Percentiles rank a stretch among this genome's conserved stretches.
These are phyloP conservation scores for Pseudonitzschia pungens DNA, from an alignment of 108 stramenopile species.

Conservation along the genomic window DNA sequence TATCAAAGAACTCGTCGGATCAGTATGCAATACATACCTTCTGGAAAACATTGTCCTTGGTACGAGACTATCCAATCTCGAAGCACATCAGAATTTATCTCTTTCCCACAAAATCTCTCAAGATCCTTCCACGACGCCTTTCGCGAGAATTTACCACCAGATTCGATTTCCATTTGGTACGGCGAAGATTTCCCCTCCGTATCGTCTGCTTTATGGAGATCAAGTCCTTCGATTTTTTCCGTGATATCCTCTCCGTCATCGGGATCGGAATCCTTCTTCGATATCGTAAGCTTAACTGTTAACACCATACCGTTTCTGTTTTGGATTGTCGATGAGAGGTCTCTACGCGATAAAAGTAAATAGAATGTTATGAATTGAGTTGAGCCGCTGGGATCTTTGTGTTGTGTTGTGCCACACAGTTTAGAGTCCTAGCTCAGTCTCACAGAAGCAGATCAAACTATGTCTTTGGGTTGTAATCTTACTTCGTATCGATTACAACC, in stretches of 20 bases:
- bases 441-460: too few relatives aligned
- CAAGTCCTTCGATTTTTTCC: neutral
- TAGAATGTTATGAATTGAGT: neutral
- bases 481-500: too few relatives aligned
- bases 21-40: constrained; percentile 4
- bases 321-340: neutral
- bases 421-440: too few relatives aligned
- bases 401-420: neutral
- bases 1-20: neutral
- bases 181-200: neutral
- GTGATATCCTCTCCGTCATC: neutral
- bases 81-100: constrained; percentile 19
- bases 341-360: neutral
- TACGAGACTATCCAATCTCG: constrained; percentile 27
- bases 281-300: constrained; percentile 9
- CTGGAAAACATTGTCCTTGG: constrained; percentile 20
- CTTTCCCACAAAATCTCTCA: constrained; percentile 17
- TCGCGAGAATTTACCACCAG: constrained; percentile 30
- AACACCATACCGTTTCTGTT: neutral
- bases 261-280: neutral
- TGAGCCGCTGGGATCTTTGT: neutral
- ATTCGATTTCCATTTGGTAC: constrained; percentile 20
- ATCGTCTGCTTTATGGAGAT: neutral
- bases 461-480: too few relatives aligned
- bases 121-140: constrained; percentile 29